These are phyloP conservation scores for Hymenoscyphus salicellus DNA, from an alignment of 2,329 filamentous ascomycete genomes.

Conservation along the genomic window DNA sequence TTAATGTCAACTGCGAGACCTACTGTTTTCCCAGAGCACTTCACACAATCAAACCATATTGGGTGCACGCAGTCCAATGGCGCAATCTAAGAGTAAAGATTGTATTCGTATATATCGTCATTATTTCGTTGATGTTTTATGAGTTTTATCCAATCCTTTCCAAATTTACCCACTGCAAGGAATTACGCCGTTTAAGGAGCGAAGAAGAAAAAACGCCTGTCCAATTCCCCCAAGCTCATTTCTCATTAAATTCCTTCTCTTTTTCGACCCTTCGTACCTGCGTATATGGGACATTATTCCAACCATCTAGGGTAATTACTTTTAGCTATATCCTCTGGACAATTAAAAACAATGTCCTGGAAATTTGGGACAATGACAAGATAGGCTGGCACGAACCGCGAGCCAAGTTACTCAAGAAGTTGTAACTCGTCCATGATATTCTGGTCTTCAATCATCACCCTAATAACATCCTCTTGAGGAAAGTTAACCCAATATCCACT, in stretches of 20 bases:
- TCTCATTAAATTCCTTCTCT: not conserved
- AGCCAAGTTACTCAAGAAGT: conserved; percentile 17
- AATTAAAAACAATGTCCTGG: no score
- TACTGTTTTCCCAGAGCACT: no score
- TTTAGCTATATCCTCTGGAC: no score
- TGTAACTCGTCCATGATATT: conserved; percentile 35
- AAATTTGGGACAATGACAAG: no score
- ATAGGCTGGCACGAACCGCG: no score
- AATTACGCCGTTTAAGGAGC: not conserved
- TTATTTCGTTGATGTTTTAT: not conserved
- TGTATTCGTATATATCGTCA: not conserved
- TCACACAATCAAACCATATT: not conserved
- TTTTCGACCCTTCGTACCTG: not conserved
- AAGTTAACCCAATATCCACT: conserved; percentile 31
- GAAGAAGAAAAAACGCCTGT: not conserved
- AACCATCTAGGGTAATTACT: no score
- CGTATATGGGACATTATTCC: no score
- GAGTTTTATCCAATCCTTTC: not conserved
- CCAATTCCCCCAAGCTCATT: not conserved
- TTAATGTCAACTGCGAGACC: no score
- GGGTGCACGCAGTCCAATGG: not conserved
- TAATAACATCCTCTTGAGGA: conserved; percentile 33
- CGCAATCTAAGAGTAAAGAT: not conserved
- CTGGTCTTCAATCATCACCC: conserved; percentile 34
- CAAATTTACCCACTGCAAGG: not conserved